These are phyloP conservation scores for Chrysanthemum makinoi DNA, from an alignment of 129 eudicot species.

Conservation along the genomic window DNA sequence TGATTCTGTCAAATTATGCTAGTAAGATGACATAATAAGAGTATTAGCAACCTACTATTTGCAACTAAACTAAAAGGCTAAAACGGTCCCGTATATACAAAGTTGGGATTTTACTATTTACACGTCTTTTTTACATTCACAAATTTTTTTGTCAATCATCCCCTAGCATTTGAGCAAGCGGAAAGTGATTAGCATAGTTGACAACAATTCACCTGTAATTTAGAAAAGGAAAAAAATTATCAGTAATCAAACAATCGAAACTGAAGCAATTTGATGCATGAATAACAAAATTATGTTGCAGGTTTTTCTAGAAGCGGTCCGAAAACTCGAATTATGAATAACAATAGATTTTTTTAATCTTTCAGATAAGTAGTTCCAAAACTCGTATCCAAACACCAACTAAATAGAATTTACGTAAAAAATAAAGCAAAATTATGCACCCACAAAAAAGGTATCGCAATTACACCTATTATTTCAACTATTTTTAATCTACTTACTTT, in stretches of 20 bases:
- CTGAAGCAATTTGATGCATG: no score
- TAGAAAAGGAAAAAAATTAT: neutral
- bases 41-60: neutral
- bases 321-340: no score
- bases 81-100: constrained; percentile 12
- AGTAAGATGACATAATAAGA: neutral
- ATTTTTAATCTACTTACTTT: neutral
- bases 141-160: neutral
- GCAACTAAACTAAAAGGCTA: neutral
- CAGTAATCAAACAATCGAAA: neutral
- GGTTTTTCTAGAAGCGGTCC: no score
- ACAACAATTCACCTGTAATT: constrained; percentile 26
- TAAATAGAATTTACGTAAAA: no score
- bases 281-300: no score
- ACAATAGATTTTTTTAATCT: no score
- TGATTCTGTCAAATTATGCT: neutral
- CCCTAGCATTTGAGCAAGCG: constrained; percentile 14
- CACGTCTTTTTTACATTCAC: constrained; percentile 18
- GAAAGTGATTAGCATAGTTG: neutral
- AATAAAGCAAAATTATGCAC: no score
- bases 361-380: no score
- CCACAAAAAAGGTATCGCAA: no score
- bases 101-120: neutral
- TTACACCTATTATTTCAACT: no score
- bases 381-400: no score